Percentiles rank a stretch among this genome's conserved stretches.
Conservation (phyloP, 257 asterid genomes). For the Paulownia fortunei region DNA sequence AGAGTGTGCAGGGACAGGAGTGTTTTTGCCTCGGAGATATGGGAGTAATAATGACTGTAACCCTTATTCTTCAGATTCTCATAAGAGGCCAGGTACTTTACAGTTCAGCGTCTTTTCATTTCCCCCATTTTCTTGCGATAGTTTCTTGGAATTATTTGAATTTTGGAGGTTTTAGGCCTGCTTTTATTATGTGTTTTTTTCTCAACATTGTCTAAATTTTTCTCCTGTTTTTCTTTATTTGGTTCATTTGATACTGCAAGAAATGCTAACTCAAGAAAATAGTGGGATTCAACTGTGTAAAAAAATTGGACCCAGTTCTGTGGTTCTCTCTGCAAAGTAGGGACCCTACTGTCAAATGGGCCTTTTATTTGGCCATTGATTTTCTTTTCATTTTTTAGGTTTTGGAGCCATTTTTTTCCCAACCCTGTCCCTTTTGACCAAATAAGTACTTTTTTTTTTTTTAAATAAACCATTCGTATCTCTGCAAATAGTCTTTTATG, state of each 20-base stretch:
- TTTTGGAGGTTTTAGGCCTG: not conserved
- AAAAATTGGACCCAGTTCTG: constrained; percentile 27
- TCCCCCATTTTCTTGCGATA: not conserved
- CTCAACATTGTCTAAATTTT: constrained; percentile 10
- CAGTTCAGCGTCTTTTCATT: constrained; percentile 19
- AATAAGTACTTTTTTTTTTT: not conserved
- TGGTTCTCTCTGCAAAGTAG: constrained; percentile 31
- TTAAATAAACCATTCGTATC: not conserved
- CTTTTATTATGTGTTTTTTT: not conserved
- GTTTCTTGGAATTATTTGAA: constrained; percentile 13
- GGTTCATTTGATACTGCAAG: not conserved
- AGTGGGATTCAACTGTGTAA: constrained; percentile 28
- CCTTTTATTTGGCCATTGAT: constrained; percentile 34
- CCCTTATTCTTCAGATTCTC: constrained; percentile 45
- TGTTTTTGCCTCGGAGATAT: constrained; percentile 72
- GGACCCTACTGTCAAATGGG: constrained; percentile 34
- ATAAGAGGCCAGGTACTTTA: constrained; percentile 63
- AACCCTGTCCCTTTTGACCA: constrained; percentile 22
- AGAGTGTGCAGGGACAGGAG: constrained; percentile 79
- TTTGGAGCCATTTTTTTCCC: constrained; percentile 33
- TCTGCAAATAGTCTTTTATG: not conserved
- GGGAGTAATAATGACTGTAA: constrained; percentile 18
- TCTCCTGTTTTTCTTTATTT: not conserved
- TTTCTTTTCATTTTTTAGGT: constrained; percentile 31
- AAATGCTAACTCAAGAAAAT: constrained; percentile 22